Evolutionary conservation across 2,329 filamentous ascomycete genomes (phyloP), one percentile per base, ranked within the genome.

Genomic region (Alternaria triticina): DNA sequence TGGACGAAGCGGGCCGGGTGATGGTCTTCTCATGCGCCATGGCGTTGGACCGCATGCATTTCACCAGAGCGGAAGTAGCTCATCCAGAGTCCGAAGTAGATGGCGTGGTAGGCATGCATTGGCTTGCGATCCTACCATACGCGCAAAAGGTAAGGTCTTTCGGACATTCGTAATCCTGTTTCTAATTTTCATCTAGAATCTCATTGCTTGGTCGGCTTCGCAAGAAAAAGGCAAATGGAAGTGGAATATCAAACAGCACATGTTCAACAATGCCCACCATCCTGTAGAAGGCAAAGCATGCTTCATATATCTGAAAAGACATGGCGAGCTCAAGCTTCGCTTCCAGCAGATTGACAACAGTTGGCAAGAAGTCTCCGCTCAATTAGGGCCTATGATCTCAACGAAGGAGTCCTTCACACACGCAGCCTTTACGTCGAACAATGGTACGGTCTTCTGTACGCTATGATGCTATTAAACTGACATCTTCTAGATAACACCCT

Each of bases 101-200:
- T 68, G 88, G 90, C 54, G 84, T 97, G 6, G 92, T 96, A 7
- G 96, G 95, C 4, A 87, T 93, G 77, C 91, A 93, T 80, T 99
- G 96, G 96, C 83, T 98, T 58, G 77, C 81, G 15, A 74, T 83
- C 15, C 79, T 79, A 36, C 82, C 80, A 7, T 80, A 82, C 47
- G 77, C 78, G 51, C 74, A 78, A 57, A 81, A 80, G 70, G 80
- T 80, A 65, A 12, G 44, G 30, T 61, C 15, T 1, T 12, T 8
- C 3, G 7, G 9, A 40, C 9, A 13, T 4, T 6, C 9, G 15
- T 2, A 1, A 23, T 8, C 15, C 23, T 13, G 5, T 15, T 17
- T 17, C 57, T 65, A 65, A 77, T 43, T 59, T 27, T 2, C 4
- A 7, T 2, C 15, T 33, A 82, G 77, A 74, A 76, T 45, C 74